These are phyloP conservation scores for Centaurea solstitialis DNA, from an alignment of 129 eudicot species.

Conservation along the genomic window DNA sequence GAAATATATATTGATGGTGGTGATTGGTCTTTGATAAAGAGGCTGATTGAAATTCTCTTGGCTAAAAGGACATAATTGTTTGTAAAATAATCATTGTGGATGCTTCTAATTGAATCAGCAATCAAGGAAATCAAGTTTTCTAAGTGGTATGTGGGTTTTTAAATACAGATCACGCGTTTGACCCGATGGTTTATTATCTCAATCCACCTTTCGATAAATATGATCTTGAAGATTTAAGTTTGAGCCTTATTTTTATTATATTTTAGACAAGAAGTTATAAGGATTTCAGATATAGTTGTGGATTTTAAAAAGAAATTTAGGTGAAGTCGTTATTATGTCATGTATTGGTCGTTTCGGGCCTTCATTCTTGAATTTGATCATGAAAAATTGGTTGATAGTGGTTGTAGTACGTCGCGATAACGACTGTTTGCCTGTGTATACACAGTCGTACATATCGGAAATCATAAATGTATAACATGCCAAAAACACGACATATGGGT, in stretches of 20 bases:
- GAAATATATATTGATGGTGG: not conserved
- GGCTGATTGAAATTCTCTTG: not conserved
- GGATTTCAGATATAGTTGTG: not conserved
- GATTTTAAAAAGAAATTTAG: too few species aligned
- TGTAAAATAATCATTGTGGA: not conserved
- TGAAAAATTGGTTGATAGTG: not conserved
- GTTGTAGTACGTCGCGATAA: not conserved
- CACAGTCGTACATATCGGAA: not conserved
- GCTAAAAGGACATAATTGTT: not conserved
- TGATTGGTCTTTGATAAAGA: not conserved
- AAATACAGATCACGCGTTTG: not conserved
- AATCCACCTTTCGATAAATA: not conserved
- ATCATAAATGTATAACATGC: slow-evolving; percentile 14
- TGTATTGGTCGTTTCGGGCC: not conserved
- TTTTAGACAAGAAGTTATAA: not conserved
- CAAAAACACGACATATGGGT: slow-evolving; percentile 6
- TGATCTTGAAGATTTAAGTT: not conserved
- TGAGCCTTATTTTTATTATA: too few species aligned
- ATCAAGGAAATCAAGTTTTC: too few species aligned
- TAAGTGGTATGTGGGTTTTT: not conserved
- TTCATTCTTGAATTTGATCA: slow-evolving; percentile 14
- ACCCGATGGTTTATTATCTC: not conserved
- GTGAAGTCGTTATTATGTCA: not conserved
- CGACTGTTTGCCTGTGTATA: not conserved
- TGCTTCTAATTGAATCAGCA: not conserved